Evolutionary conservation across 768 basidiomycete species (phyloP).

Genomic region (Scleroderma bovista): DNA sequence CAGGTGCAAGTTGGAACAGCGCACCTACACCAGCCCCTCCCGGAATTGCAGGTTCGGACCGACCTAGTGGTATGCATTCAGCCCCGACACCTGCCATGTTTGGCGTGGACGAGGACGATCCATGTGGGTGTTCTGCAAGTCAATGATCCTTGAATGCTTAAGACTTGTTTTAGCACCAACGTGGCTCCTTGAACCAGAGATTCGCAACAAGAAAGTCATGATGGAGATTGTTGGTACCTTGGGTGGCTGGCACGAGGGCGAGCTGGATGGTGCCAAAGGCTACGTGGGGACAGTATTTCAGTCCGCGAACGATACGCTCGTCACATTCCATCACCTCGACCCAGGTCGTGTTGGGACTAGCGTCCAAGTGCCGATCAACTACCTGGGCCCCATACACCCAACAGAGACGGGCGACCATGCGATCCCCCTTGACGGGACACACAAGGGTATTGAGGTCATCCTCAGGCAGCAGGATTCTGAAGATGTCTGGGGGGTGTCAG

Average conservation of each 20-base stretch:
- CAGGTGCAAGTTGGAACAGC: conserved; percentile 22
- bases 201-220: conserved; percentile 24
- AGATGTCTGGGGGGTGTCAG: conserved; percentile 19
- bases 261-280: conserved; percentile 23
- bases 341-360: conserved; percentile 29
- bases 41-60: conserved; percentile 20
- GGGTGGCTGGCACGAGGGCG: conserved; percentile 23
- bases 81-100: conserved; percentile 28
- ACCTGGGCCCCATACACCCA: conserved; percentile 39
- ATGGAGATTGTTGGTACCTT: conserved; percentile 24
- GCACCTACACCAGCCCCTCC: conserved; percentile 24
- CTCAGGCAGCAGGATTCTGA: conserved; percentile 35
- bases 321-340: conserved; percentile 26
- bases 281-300: conserved; percentile 23
- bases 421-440: conserved; percentile 40
- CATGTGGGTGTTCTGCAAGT: conserved; percentile 15
- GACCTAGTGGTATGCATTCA: conserved; percentile 15
- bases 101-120: conserved; percentile 24
- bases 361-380: conserved; percentile 35
- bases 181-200: conserved; percentile 25
- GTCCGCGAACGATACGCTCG: conserved; percentile 21
- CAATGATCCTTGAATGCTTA: conserved; percentile 16
- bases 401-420: conserved; percentile 40
- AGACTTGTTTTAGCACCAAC: conserved; percentile 15
- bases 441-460: conserved; percentile 40